Percentiles rank a stretch among this genome's conserved stretches.
These are phyloP conservation scores for Atkinsonella hypoxylon DNA, from an alignment of 2,329 filamentous ascomycete species.

Conservation along the genomic window DNA sequence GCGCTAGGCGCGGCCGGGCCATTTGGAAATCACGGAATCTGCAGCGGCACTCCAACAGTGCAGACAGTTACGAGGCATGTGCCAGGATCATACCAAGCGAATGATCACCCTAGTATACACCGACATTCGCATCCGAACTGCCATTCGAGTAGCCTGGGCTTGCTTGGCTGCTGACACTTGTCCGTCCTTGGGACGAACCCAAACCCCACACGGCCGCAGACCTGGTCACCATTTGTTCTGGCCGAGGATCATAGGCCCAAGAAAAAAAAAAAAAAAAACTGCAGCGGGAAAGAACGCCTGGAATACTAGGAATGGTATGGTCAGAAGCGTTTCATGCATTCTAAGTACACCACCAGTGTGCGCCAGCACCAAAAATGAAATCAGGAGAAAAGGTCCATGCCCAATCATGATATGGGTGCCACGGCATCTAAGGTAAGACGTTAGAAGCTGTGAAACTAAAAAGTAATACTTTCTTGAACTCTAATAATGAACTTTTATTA, in stretches of 20 bases:
- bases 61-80: background rate
- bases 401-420: slow-evolving; percentile 8
- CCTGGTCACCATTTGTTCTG: slow-evolving; percentile 20
- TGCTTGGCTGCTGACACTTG: slow-evolving; percentile 25
- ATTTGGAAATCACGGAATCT: slow-evolving; percentile 4
- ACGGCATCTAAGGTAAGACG: slow-evolving; percentile 2
- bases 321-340: slow-evolving; percentile 5
- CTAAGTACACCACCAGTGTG: background rate
- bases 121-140: slow-evolving; percentile 19
- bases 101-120: slow-evolving; percentile 24
- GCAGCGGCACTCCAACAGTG: slow-evolving; percentile 4
- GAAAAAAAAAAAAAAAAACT: background rate
- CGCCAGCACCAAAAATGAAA: slow-evolving; percentile 1
- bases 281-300: slow-evolving; percentile 3
- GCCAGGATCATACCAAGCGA: slow-evolving; percentile 11
- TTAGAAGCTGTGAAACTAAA: background rate
- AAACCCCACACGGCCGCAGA: slow-evolving; percentile 30
- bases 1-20: background rate
- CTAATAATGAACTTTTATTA: background rate
- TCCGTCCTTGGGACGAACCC: slow-evolving; percentile 25
- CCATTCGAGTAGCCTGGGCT: slow-evolving; percentile 12
- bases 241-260: slow-evolving; percentile 2
- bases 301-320: slow-evolving; percentile 4
- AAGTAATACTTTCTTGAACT: background rate
- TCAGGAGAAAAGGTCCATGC: slow-evolving; percentile 7